Evolutionary conservation across 140 eudicot species (phyloP).

Genomic region (Cichorium intybus): DNA sequence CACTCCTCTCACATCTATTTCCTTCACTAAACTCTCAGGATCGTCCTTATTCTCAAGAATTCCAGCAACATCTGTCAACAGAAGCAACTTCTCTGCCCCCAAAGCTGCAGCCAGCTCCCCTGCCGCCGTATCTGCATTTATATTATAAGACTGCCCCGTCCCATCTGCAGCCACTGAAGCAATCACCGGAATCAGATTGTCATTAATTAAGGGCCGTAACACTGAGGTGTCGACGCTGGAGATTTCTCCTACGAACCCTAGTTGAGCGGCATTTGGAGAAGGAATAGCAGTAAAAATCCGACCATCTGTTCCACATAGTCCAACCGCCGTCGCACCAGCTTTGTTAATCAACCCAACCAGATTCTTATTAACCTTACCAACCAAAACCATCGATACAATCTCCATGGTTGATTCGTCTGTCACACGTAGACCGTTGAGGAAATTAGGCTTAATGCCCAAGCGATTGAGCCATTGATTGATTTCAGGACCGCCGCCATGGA

Average conservation of each 20-base stretch:
- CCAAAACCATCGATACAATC: conserved; percentile 87
- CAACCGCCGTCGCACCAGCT: conserved; percentile 85
- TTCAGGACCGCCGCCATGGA: conserved; percentile 98
- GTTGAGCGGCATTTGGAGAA: conserved; percentile 48
- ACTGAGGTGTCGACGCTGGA: conserved; percentile 66
- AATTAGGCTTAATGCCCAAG: conserved; percentile 59
- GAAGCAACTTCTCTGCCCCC: conserved; percentile 84
- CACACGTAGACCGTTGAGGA: conserved; percentile 72
- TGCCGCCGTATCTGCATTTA: conserved; percentile 89
- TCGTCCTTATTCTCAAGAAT: conserved; percentile 65
- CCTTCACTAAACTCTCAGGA: conserved; percentile 72
- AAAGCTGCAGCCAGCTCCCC: conserved; percentile 90
- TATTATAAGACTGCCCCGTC: conserved; percentile 70
- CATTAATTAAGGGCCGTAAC: conserved; percentile 55
- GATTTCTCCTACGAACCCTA: conserved; percentile 91
- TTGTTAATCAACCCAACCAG: conserved; percentile 73
- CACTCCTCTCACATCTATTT: conserved; percentile 70
- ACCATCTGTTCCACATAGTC: conserved; percentile 80
- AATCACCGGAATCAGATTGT: conserved; percentile 71
- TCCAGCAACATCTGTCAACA: conserved; percentile 88
- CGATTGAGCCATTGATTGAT: conserved; percentile 75
- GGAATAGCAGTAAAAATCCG: conserved; percentile 76
- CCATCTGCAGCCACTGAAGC: conserved; percentile 92
- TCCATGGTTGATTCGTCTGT: conserved; percentile 91
- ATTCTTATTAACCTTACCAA: conserved; percentile 79